Evolutionary conservation across 2,329 filamentous ascomycete species (phyloP), one percentile per base, ranked within the genome.

Genomic region (Kalaharituber pfeilii): DNA sequence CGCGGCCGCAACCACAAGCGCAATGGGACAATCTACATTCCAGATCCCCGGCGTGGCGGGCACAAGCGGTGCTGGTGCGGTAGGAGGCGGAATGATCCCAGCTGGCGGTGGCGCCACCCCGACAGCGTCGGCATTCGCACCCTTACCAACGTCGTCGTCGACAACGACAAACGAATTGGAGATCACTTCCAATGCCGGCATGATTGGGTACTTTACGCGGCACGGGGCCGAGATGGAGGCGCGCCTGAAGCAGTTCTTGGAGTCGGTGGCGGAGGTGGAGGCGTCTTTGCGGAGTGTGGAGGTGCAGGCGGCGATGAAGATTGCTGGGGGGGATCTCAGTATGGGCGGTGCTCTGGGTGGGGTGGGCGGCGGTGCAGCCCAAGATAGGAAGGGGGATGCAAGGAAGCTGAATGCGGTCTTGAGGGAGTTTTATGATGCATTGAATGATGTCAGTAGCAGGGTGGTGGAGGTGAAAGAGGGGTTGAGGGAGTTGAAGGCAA

Each of bases 201-300:
- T 76, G 53, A 69, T 75, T 28, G 70, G 73, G 27, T 73, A 75
- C 59, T 75, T 76, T 61, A 73, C 72, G 8, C 68, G 68, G 22
- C 69, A 73, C 22, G 67, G 71, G 1, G 70, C 71, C 24, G 72
- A 72, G 51, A 74, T 76, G 69, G 65, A 68, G 20, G 62, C 64
- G 26, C 69, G 71, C 5, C 66, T 75, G 18, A 65, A 68, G 2
- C 67, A 66, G 33, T 74, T 75, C 61, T 69, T 68, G 44, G 66
- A 67, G 29, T 71, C 70, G 36, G 60, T 76, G 29, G 69, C 69
- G 50, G 72, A 76, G 57, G 73, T 76, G 27, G 73, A 76, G 63
- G 68, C 71, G 52, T 73, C 73, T 53, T 66, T 76, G 6, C 67
- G 71, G 51, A 71, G 71, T 4, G 68, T 76, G 2, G 73, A 76